Evolutionary conservation across 2,329 filamentous ascomycete species (phyloP).

Genomic region (Acrodontium crateriforme): DNA sequence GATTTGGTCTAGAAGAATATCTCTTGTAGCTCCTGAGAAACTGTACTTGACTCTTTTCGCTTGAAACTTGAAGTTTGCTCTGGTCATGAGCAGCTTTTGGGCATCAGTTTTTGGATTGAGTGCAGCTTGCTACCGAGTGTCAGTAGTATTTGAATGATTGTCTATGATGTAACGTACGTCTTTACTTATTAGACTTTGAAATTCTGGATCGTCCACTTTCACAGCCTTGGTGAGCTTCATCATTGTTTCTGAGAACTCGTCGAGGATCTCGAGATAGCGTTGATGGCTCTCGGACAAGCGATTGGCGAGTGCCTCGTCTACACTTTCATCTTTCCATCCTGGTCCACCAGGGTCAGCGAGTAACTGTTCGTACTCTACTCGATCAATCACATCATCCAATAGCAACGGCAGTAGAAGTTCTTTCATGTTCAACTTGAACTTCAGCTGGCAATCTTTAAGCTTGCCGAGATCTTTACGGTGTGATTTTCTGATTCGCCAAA

Average conservation of each 20-base stretch:
- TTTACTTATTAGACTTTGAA: conserved; percentile 7
- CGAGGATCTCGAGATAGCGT: conserved; percentile 13
- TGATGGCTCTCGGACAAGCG: conserved; percentile 13
- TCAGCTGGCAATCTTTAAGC: conserved; percentile 1
- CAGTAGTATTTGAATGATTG: no score
- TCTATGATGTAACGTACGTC: no score
- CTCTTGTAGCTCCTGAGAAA: conserved; percentile 2
- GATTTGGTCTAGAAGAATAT: conserved; percentile 5
- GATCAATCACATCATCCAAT: neutral
- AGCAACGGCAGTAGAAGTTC: conserved; percentile 1
- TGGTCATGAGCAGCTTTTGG: conserved; percentile 2
- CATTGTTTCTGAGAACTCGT: conserved; percentile 12
- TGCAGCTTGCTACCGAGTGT: conserved; percentile 2
- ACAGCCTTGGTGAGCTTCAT: conserved; percentile 11
- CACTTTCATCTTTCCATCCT: neutral
- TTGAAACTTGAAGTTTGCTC: conserved; percentile 6
- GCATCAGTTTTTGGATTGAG: conserved; percentile 1
- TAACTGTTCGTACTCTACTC: neutral
- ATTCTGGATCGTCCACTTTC: conserved; percentile 7
- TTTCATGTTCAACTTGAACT: conserved; percentile 1
- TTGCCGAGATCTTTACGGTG: conserved; percentile 1
- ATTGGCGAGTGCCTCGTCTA: neutral
- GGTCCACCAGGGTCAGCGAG: neutral
- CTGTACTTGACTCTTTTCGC: conserved; percentile 6
- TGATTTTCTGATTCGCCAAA: no score